A percentile compares a stretch with the other conserved stretches of the same genome.
These are phyloP conservation scores for Paecilomyces sp. DNA, from an alignment of 2,329 filamentous ascomycete species.

Conservation along the genomic window DNA sequence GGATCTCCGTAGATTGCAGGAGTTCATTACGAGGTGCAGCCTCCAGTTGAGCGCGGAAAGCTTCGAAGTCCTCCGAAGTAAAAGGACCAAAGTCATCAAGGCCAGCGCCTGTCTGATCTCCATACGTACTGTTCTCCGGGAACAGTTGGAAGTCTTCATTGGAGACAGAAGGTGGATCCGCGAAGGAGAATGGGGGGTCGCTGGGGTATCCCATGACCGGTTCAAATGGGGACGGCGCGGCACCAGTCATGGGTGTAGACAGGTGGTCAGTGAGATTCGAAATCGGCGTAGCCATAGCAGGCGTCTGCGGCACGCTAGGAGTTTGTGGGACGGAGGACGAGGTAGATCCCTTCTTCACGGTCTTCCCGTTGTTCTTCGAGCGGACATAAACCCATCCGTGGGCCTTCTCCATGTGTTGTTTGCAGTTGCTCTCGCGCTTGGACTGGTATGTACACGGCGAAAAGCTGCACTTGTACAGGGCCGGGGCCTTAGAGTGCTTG, in stretches of 20 bases:
- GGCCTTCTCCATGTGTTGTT: slow-evolving; percentile 97
- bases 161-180: slow-evolving; percentile 15
- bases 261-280: slow-evolving; percentile 45
- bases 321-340: slow-evolving; percentile 51
- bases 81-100: slow-evolving; percentile 15
- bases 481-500: slow-evolving; percentile 76
- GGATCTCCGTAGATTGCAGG: slow-evolving; percentile 16
- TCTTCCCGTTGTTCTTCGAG: slow-evolving; percentile 84
- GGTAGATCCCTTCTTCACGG: slow-evolving; percentile 28
- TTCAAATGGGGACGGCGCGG: slow-evolving; percentile 19
- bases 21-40: slow-evolving; percentile 18
- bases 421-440: slow-evolving; percentile 94
- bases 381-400: slow-evolving; percentile 87
- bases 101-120: slow-evolving; percentile 3
- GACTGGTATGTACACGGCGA: slow-evolving; percentile 85
- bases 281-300: slow-evolving; percentile 56
- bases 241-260: slow-evolving; percentile 40
- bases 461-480: slow-evolving; percentile 77
- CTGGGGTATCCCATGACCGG: slow-evolving; percentile 9
- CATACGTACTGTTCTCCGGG: slow-evolving; percentile 12
- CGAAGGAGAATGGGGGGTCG: slow-evolving; percentile 18
- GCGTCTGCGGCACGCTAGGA: slow-evolving; percentile 46
- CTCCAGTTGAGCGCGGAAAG: slow-evolving; percentile 21
- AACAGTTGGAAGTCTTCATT: slow-evolving; percentile 20
- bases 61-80: slow-evolving; percentile 17